phyloP scores from a whole-genome alignment of 495 filamentous ascomycete species.

The Penicillium ochrochloron region DNA sequence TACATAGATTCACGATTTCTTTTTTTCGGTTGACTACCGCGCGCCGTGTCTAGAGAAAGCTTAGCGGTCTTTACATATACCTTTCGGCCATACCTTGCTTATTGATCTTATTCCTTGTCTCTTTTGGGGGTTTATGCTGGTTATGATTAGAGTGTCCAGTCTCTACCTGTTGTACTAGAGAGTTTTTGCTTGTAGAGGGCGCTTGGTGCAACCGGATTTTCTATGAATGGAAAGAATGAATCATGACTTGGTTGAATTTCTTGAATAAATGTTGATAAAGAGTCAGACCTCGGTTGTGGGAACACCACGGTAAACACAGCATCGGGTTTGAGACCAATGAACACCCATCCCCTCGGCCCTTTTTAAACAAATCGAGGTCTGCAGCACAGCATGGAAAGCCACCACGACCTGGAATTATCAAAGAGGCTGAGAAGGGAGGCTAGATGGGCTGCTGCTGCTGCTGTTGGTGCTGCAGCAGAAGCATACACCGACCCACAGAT shows the following conservation, averaged over 20 bases:
- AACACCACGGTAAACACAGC: no score
- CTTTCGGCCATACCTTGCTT: background rate
- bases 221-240: background rate
- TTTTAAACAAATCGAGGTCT: background rate
- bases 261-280: background rate
- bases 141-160: background rate
- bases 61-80: constrained; percentile 28
- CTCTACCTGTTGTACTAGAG: constrained; percentile 2
- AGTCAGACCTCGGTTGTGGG: no score
- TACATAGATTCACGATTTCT: constrained; percentile 22
- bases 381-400: background rate
- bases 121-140: background rate
- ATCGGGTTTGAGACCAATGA: no score
- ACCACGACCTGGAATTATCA: no score
- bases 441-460: no score
- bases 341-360: background rate
- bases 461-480: no score
- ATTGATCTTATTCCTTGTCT: background rate
- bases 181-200: background rate
- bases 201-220: background rate
- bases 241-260: background rate
- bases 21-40: constrained; percentile 9
- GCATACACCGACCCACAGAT: no score
- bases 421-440: no score
- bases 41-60: constrained; percentile 10